Evolutionary conservation across 2,329 filamentous ascomycete genomes (phyloP).

Genomic region (Beauveria caledonica): DNA sequence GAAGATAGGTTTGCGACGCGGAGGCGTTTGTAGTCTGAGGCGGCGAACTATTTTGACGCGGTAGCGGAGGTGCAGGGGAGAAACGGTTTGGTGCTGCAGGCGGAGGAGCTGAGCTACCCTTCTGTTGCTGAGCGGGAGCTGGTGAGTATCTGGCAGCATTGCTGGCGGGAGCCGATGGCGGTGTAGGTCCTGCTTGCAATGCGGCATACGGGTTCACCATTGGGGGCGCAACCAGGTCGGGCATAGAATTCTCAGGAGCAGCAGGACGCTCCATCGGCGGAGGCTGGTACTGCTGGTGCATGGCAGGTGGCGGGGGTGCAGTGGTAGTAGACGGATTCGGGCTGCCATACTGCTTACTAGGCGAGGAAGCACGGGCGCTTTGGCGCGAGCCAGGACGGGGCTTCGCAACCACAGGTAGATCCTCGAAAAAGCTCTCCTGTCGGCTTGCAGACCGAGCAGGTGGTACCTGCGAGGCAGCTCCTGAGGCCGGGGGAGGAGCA

Average conservation of each 20-base stretch:
- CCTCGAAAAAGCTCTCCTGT: slow-evolving; percentile 65
- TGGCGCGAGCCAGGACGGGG: slow-evolving; percentile 54
- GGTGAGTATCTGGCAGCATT: slow-evolving; percentile 54
- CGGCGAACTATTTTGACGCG: slow-evolving; percentile 36
- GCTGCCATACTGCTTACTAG: slow-evolving; percentile 24
- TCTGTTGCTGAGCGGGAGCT: slow-evolving; percentile 35
- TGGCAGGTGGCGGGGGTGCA: not conserved
- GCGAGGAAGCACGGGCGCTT: slow-evolving; percentile 35
- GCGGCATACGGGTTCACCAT: slow-evolving; percentile 46
- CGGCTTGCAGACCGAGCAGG: slow-evolving; percentile 37
- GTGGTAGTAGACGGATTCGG: not conserved
- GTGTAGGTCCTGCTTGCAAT: slow-evolving; percentile 29
- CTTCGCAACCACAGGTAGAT: slow-evolving; percentile 56
- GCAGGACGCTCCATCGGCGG: slow-evolving; percentile 19
- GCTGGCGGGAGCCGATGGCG: slow-evolving; percentile 25
- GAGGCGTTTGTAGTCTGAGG: slow-evolving; percentile 26
- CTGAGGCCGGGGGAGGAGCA: slow-evolving; percentile 13
- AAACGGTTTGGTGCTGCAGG: slow-evolving; percentile 42
- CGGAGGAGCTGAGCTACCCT: slow-evolving; percentile 31
- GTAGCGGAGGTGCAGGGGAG: slow-evolving; percentile 35
- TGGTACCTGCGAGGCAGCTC: slow-evolving; percentile 25
- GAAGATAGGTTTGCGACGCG: slow-evolving; percentile 37
- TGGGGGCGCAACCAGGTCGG: slow-evolving; percentile 44
- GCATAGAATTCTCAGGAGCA: slow-evolving; percentile 25
- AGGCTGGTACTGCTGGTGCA: slow-evolving; percentile 2